Evolutionary conservation across 805 yeast species (phyloP).

Genomic region (Clavispora asparagi): DNA sequence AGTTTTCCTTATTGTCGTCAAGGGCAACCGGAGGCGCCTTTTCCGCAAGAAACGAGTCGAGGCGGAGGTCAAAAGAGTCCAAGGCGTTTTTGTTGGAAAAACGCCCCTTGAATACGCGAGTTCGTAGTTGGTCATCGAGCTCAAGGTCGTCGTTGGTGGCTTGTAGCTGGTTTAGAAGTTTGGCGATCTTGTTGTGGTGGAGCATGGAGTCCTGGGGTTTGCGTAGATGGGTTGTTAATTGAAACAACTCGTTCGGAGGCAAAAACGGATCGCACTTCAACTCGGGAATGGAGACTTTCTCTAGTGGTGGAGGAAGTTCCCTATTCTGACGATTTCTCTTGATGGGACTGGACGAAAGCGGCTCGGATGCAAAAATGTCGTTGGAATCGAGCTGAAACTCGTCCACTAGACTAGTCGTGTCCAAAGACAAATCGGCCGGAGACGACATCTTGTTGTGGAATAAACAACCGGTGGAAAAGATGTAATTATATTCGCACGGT

Average conservation of each 20-base stretch:
- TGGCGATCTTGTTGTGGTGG: constrained; percentile 33
- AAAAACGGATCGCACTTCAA: constrained; percentile 9
- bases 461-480: not conserved
- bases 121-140: constrained; percentile 14
- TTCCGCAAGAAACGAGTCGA: constrained; percentile 14
- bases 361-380: constrained; percentile 9
- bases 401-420: constrained; percentile 14
- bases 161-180: constrained; percentile 26
- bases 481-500: not conserved
- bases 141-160: constrained; percentile 21
- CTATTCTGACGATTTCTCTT: constrained; percentile 1
- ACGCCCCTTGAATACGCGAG: constrained; percentile 14
- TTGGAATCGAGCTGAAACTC: constrained; percentile 10
- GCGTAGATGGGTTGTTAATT: constrained; percentile 23
- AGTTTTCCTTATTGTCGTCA: constrained; percentile 29
- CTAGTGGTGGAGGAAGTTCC: not conserved
- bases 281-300: constrained; percentile 5
- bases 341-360: constrained; percentile 8
- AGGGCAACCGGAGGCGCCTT: not conserved
- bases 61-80: constrained; percentile 14
- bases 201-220: constrained; percentile 17
- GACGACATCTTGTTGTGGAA: constrained; percentile 28
- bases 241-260: constrained; percentile 28
- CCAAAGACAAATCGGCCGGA: constrained; percentile 14
- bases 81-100: constrained; percentile 17